Evolutionary conservation across 2,329 filamentous ascomycete species (phyloP).

Genomic region (Didymella pomorum): DNA sequence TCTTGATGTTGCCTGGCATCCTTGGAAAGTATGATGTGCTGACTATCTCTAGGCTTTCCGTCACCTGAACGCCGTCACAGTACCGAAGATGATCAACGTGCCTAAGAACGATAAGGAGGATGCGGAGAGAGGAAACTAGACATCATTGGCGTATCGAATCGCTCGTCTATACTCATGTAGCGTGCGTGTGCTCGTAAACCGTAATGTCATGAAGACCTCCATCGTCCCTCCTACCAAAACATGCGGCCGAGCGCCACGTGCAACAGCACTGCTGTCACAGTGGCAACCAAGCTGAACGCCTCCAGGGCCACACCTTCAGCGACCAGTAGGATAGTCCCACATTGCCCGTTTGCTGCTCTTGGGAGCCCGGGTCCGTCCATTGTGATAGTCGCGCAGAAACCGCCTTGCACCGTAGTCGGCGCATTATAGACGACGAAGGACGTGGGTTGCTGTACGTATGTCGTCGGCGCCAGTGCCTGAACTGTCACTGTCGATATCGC

Average conservation of each 20-base stretch:
- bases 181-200: constrained; percentile 33
- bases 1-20: constrained; percentile 16
- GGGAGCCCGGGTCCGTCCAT: constrained; percentile 48
- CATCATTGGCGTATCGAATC: constrained; percentile 15
- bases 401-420: constrained; percentile 35
- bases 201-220: constrained; percentile 23
- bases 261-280: constrained; percentile 27
- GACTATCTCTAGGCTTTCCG: constrained; percentile 58
- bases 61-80: constrained; percentile 60
- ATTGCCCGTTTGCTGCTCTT: constrained; percentile 43
- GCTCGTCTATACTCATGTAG: constrained; percentile 18
- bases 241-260: constrained; percentile 41
- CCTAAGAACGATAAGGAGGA: constrained; percentile 64
- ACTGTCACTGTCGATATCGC: constrained; percentile 49
- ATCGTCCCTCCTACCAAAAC: constrained; percentile 22
- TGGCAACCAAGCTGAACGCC: constrained; percentile 29
- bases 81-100: constrained; percentile 61
- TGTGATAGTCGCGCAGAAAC: constrained; percentile 50
- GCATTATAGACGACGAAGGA: constrained; percentile 36
- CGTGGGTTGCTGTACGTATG: constrained; percentile 42
- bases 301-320: constrained; percentile 32
- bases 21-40: constrained; percentile 28
- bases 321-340: constrained; percentile 50
- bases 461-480: constrained; percentile 39
- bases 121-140: constrained; percentile 56